Conservation (phyloP, 441 rosid genomes). For the Gossypium trilobum region DNA sequence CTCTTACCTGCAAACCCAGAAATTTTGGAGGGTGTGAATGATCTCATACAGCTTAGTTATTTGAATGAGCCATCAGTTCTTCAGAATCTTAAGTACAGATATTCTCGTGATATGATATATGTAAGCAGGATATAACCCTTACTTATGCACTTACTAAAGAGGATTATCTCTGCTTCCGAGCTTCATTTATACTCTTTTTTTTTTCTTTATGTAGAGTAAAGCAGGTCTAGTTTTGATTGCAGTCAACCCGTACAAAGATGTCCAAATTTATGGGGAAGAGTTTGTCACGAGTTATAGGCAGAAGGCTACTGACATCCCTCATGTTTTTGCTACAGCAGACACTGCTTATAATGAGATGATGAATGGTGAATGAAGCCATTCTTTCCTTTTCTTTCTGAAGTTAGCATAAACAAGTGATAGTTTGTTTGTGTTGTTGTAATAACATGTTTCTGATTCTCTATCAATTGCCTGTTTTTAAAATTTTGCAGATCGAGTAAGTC, state of each 20-base stretch:
- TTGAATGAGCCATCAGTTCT: constrained; percentile 91
- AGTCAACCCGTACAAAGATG: constrained; percentile 70
- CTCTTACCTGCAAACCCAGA: constrained; percentile 93
- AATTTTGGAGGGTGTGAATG: constrained; percentile 77
- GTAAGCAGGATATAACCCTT: constrained; percentile 41
- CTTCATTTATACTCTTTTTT: constrained; percentile 16
- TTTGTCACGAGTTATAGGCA: constrained; percentile 48
- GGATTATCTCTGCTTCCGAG: constrained; percentile 12
- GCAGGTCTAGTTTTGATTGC: constrained; percentile 90
- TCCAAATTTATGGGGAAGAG: constrained; percentile 56
- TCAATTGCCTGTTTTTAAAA: constrained; percentile 15
- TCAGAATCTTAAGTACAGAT: constrained; percentile 69
- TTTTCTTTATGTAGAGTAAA: constrained; percentile 52
- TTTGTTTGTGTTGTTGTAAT: constrained; percentile 1
- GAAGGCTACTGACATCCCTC: constrained; percentile 58
- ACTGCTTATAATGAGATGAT: constrained; percentile 83
- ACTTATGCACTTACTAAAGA: not conserved
- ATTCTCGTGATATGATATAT: constrained; percentile 61
- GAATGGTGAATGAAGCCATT: constrained; percentile 47
- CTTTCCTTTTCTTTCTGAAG: constrained; percentile 6
- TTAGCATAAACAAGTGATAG: not conserved
- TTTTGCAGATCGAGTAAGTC: constrained; percentile 54
- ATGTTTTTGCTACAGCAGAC: constrained; percentile 76
- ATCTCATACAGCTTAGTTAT: constrained; percentile 89
- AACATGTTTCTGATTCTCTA: constrained; percentile 16